phyloP scores from a whole-genome alignment of 306 rosid genomes.

The Cicer arietinum region DNA sequence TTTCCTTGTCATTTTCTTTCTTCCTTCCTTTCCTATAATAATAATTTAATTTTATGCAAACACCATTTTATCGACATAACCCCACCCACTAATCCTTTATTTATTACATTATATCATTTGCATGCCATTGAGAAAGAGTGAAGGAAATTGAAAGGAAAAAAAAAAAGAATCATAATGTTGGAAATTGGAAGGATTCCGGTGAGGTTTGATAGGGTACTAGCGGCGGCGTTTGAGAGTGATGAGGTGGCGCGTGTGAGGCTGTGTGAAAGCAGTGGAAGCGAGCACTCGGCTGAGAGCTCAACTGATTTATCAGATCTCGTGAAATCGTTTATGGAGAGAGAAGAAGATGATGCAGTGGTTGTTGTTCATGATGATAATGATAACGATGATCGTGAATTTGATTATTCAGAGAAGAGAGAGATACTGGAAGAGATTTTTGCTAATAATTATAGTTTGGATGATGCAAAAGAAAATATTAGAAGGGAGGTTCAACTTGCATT shows the following conservation, averaged over 20 bases:
- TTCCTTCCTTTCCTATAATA: too few relatives aligned
- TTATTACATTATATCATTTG: not conserved
- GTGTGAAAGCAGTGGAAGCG: slow-evolving; percentile 91
- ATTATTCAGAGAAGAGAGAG: slow-evolving; percentile 52
- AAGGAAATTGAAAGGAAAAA: not conserved
- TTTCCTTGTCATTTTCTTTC: slow-evolving; percentile 31
- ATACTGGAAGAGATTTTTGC: slow-evolving; percentile 48
- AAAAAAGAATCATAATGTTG: not conserved
- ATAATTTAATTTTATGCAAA: slow-evolving; percentile 6
- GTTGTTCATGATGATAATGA: not conserved
- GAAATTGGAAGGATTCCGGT: slow-evolving; percentile 47
- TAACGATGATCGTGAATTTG: not conserved
- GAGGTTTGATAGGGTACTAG: slow-evolving; percentile 64
- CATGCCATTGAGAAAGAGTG: not conserved
- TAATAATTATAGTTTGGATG: not conserved
- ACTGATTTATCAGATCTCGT: slow-evolving; percentile 76
- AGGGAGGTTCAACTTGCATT: slow-evolving; percentile 51
- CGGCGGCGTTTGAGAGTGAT: slow-evolving; percentile 67
- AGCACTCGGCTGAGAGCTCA: slow-evolving; percentile 68
- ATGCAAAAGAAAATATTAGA: slow-evolving; percentile 47
- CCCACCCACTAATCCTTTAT: not conserved
- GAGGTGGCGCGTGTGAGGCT: slow-evolving; percentile 49
- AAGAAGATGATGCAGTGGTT: not conserved
- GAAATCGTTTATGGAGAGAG: slow-evolving; percentile 71
- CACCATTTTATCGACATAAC: slow-evolving; percentile 47